A percentile compares a stretch with the other conserved stretches of the same genome.
Conservation (phyloP, 352 stramenopile species). For the Phytopythium mirpurense region DNA sequence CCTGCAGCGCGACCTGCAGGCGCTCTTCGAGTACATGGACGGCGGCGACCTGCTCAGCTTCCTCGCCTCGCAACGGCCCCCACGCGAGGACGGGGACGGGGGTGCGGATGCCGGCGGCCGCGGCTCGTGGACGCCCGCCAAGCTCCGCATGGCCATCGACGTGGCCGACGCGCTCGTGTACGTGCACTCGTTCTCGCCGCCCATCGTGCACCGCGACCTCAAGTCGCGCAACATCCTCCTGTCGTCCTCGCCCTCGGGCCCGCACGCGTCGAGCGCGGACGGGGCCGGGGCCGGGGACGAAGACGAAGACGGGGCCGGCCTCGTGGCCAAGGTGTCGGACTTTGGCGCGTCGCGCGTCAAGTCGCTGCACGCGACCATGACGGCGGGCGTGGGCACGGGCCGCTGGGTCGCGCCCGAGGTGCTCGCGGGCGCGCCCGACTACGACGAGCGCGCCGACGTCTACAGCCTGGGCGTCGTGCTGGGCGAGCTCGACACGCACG, state of each 20-base stretch:
- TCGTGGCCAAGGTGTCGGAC: constrained; percentile 49
- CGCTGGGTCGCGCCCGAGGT: constrained; percentile 24
- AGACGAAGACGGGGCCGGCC: not conserved
- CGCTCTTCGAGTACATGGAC: constrained; percentile 9
- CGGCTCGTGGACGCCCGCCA: constrained; percentile 5
- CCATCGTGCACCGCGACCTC: constrained; percentile 13
- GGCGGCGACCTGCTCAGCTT: constrained; percentile 12
- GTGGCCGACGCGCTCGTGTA: constrained; percentile 21
- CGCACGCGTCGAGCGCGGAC: too few species aligned
- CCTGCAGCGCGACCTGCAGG: constrained; percentile 6
- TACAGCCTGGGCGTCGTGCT: constrained; percentile 25
- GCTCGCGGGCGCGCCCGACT: constrained; percentile 8
- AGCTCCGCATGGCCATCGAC: constrained; percentile 17
- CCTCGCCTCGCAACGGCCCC: constrained; percentile 2
- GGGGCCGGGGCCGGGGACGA: too few species aligned
- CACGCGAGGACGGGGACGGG: not conserved
- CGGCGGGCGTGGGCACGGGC: constrained; percentile 9
- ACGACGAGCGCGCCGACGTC: constrained; percentile 15
- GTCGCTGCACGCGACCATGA: constrained; percentile 19
- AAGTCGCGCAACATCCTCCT: constrained; percentile 14
- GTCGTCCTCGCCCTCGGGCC: not conserved
- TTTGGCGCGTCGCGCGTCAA: constrained; percentile 56
- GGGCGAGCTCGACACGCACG: constrained; percentile 26
- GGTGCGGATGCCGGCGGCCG: not conserved
- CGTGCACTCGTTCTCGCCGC: constrained; percentile 12